Conservation (phyloP, 495 filamentous ascomycete species). For the Penicillium tannophilum region DNA sequence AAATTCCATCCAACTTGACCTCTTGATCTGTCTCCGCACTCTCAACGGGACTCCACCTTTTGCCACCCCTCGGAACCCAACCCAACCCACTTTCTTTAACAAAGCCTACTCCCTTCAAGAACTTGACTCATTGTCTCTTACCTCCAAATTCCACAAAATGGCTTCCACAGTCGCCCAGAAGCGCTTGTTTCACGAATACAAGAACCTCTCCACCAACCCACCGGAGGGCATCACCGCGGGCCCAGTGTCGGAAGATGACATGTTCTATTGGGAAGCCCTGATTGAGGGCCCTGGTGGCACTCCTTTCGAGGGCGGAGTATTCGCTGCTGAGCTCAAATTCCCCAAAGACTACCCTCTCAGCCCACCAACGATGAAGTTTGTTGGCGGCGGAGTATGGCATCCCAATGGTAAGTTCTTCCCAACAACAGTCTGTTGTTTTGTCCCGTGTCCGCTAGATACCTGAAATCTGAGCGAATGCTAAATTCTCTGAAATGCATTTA, state of each 20-base stretch:
- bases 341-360: slow-evolving; percentile 94
- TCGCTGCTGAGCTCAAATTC: slow-evolving; percentile 91
- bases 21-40: background rate
- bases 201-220: slow-evolving; percentile 76
- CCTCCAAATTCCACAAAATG: slow-evolving; percentile 17
- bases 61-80: slow-evolving; percentile 9
- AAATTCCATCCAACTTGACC: background rate
- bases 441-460: background rate
- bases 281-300: slow-evolving; percentile 96
- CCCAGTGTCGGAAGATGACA: slow-evolving; percentile 90
- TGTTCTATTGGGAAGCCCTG: slow-evolving; percentile 94
- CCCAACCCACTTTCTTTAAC: slow-evolving; percentile 10
- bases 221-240: slow-evolving; percentile 95
- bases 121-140: background rate
- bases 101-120: slow-evolving; percentile 3
- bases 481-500: slow-evolving; percentile 30
- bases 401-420: slow-evolving; percentile 75
- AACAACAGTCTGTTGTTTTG: background rate
- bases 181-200: slow-evolving; percentile 97
- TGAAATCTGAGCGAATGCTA: background rate
- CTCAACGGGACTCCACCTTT: background rate
- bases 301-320: slow-evolving; percentile 92
- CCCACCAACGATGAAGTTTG: slow-evolving; percentile 93
- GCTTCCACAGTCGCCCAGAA: slow-evolving; percentile 69
- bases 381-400: slow-evolving; percentile 86